Percentiles rank a stretch among this genome's conserved stretches.
Evolutionary conservation across 495 filamentous ascomycete species (phyloP).

Genomic region (Pyronema omphalodes): DNA sequence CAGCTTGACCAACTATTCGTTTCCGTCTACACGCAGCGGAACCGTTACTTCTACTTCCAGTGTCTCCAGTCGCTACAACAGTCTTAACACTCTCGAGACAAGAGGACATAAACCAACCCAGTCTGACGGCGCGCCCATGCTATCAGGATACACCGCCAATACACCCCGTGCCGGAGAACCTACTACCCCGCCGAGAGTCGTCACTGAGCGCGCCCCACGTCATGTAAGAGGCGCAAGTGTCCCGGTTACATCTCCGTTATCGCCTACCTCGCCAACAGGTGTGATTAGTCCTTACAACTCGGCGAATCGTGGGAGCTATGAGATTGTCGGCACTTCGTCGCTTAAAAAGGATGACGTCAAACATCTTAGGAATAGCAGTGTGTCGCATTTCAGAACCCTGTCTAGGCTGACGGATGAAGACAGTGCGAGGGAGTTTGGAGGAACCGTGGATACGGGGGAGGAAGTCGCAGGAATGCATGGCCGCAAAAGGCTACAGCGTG

Average conservation of each 20-base stretch:
- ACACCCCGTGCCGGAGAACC: not conserved
- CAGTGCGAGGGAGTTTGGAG: conserved; percentile 54
- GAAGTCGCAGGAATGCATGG: conserved; percentile 80
- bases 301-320: conserved; percentile 15
- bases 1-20: conserved; percentile 18
- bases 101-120: conserved; percentile 15
- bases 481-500: conserved; percentile 61
- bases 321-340: conserved; percentile 20
- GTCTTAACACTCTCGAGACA: conserved; percentile 11
- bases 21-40: conserved; percentile 22
- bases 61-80: conserved; percentile 19
- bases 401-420: conserved; percentile 66
- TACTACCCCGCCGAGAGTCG: not conserved
- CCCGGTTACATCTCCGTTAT: not conserved
- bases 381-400: conserved; percentile 65
- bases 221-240: not conserved
- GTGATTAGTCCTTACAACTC: conserved; percentile 17
- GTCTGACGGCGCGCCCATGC: conserved; percentile 6
- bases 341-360: conserved; percentile 22
- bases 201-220: not conserved
- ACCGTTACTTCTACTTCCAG: conserved; percentile 22
- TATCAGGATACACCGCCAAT: not conserved
- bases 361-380: conserved; percentile 23
- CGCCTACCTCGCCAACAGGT: conserved; percentile 15
- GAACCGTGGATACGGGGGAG: conserved; percentile 43